phyloP scores from a whole-genome alignment of 345 rosid species.

The Aegle marmelos region DNA sequence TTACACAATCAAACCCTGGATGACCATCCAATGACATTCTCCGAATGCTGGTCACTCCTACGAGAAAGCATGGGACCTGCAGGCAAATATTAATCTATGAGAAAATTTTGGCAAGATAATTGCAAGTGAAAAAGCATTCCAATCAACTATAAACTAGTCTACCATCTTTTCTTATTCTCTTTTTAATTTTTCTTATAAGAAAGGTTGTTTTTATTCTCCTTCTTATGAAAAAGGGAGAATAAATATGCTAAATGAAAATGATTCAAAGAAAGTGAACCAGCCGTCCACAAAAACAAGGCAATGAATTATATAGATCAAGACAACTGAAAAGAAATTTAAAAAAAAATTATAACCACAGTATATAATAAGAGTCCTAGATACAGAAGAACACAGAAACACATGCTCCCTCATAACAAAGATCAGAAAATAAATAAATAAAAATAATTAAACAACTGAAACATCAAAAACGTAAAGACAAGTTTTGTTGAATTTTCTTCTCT shows the following conservation, averaged over 20 bases:
- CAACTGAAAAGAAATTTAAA: background rate
- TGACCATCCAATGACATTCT: conserved; percentile 80
- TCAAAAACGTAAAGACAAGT: background rate
- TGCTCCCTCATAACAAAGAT: background rate
- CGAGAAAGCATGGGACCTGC: conserved; percentile 81
- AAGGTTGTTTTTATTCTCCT: background rate
- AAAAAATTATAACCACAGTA: background rate
- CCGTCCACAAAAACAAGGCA: background rate
- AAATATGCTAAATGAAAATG: background rate
- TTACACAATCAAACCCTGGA: conserved; percentile 88
- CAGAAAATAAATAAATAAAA: background rate
- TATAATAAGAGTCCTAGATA: background rate
- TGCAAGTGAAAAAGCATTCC: background rate
- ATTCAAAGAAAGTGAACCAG: background rate
- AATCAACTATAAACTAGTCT: background rate
- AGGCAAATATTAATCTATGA: conserved; percentile 4
- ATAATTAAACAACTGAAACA: background rate
- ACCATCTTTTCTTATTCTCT: background rate
- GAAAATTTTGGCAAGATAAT: conserved; percentile 16
- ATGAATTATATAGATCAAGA: background rate
- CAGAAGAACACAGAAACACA: background rate
- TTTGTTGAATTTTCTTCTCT: background rate
- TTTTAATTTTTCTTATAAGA: background rate
- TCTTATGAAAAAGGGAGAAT: background rate
- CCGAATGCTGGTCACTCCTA: conserved; percentile 75